Base-by-base conservation (phyloP, 2,329 filamentous ascomycete species). In the Phyllachora maydis region DNA sequence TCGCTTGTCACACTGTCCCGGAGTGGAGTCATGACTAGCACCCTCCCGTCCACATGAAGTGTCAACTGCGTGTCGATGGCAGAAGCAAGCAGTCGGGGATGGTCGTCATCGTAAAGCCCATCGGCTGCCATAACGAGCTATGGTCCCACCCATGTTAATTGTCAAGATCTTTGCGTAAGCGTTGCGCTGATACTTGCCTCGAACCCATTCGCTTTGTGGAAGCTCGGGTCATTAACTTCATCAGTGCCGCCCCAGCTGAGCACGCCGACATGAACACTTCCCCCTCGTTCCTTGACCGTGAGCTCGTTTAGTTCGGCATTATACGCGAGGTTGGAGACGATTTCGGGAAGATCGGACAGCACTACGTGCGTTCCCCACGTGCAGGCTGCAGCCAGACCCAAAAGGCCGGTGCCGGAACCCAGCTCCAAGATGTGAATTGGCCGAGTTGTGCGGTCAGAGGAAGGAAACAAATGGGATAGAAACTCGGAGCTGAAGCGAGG, bases 351-450 rank as follows among this genome's bases (percentile, higher is more conserved):
- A 41, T 95, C 88, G 17, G 78, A 92, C 24, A 93, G 54, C 7
- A 74, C 50, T 4, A 91, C 73, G 11, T 61, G 50, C 1, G 61
- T 59, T 20, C 54, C 52, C 54, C 76, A 75, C 13, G 79, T 53
- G 9, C 66, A 68, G 6, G 82, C 79, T 13, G 83, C 79, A 2
- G 83, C 75, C 20, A 95, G 54, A 0, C 88, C 88, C 7, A 92
- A 64, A n/a, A 98, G 59, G 0, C 85, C 85, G 0, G 85, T 95
- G 0, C 88, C 85, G 0, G 85, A 72, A 4, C 85, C 88, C 2
- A 95, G 60, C 42, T 95, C 85, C 6, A 95, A 56, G 1, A 68
- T 50, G 4, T n/a, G n/a, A n/a, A 40, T 33, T 10, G 49, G 37
- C 4, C 38, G 29, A 16, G 42, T 15, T 9, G 20, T 40, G 31